Evolutionary conservation across 2,329 filamentous ascomycete genomes (phyloP).

Genomic region (Dactylellina parvicollis): DNA sequence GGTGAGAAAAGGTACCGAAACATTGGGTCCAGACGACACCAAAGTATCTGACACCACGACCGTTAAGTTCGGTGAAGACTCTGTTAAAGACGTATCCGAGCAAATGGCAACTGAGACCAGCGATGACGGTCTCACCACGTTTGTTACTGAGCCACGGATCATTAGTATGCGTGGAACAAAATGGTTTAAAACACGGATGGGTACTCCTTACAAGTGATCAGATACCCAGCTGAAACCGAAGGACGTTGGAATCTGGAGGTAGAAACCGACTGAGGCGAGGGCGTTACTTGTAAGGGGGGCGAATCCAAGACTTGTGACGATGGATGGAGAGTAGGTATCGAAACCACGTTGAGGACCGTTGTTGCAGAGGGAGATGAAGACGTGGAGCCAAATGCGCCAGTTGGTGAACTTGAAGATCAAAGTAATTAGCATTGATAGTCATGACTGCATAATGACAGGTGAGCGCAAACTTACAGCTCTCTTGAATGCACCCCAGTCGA

Average conservation of each 20-base stretch:
- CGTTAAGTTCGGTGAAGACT: slow-evolving; percentile 64
- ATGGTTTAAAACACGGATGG: no score
- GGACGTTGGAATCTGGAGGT: slow-evolving; percentile 66
- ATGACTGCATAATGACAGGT: background rate
- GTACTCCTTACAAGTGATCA: slow-evolving; percentile 65
- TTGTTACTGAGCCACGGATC: slow-evolving; percentile 60
- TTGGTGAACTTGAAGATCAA: slow-evolving; percentile 62
- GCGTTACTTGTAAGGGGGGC: slow-evolving; percentile 66
- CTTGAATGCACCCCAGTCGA: slow-evolving; percentile 64
- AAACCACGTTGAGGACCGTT: slow-evolving; percentile 65
- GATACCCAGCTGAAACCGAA: slow-evolving; percentile 67
- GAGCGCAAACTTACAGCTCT: slow-evolving; percentile 61
- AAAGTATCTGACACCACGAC: slow-evolving; percentile 65
- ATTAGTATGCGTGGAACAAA: background rate
- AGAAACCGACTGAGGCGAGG: slow-evolving; percentile 68
- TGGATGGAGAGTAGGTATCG: slow-evolving; percentile 67
- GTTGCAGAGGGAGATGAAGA: slow-evolving; percentile 66
- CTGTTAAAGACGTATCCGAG: slow-evolving; percentile 68
- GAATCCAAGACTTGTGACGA: slow-evolving; percentile 68
- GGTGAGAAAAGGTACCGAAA: slow-evolving; percentile 68
- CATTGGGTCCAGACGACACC: slow-evolving; percentile 69
- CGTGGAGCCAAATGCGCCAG: slow-evolving; percentile 67
- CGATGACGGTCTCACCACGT: slow-evolving; percentile 67
- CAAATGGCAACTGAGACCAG: slow-evolving; percentile 64
- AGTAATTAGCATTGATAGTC: background rate